These are phyloP conservation scores for Fusarium liriodendri DNA, from an alignment of 2,329 filamentous ascomycete species.

Conservation along the genomic window DNA sequence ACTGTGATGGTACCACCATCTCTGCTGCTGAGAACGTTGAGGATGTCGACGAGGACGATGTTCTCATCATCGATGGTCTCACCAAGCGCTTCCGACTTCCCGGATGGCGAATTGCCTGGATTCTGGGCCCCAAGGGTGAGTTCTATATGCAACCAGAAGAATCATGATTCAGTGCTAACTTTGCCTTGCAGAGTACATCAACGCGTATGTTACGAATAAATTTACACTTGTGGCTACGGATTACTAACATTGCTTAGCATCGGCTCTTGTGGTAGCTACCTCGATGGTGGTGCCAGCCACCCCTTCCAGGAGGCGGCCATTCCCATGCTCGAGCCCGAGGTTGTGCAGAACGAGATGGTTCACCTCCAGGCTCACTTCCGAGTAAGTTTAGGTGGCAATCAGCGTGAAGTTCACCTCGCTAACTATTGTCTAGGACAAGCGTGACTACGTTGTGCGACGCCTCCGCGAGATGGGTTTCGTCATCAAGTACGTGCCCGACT, in stretches of 20 bases:
- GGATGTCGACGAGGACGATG: conserved; percentile 90
- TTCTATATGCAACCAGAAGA: background rate
- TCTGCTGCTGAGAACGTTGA: conserved; percentile 90
- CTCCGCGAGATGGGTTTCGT: conserved; percentile 88
- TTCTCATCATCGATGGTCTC: conserved; percentile 93
- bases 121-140: conserved; percentile 83
- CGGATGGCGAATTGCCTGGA: conserved; percentile 97
- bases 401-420: conserved; percentile 9
- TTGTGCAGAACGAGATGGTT: conserved; percentile 87
- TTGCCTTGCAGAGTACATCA: conserved; percentile 78
- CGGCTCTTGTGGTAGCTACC: conserved; percentile 90
- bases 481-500: conserved; percentile 86
- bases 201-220: conserved; percentile 65
- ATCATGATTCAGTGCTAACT: conserved; percentile 18
- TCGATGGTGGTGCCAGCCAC: conserved; percentile 93
- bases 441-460: conserved; percentile 87
- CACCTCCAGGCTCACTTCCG: conserved; percentile 90
- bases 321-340: conserved; percentile 87
- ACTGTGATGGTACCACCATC: conserved; percentile 91
- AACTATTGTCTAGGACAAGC: conserved; percentile 72
- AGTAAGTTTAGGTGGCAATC: conserved; percentile 50
- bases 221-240: background rate
- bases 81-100: conserved; percentile 97
- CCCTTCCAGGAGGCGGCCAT: conserved; percentile 96
- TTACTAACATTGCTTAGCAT: conserved; percentile 62